Percentiles rank a stretch among this genome's conserved stretches.
phyloP scores from a whole-genome alignment of 208 protist species.

The Spongospora subterranea region DNA sequence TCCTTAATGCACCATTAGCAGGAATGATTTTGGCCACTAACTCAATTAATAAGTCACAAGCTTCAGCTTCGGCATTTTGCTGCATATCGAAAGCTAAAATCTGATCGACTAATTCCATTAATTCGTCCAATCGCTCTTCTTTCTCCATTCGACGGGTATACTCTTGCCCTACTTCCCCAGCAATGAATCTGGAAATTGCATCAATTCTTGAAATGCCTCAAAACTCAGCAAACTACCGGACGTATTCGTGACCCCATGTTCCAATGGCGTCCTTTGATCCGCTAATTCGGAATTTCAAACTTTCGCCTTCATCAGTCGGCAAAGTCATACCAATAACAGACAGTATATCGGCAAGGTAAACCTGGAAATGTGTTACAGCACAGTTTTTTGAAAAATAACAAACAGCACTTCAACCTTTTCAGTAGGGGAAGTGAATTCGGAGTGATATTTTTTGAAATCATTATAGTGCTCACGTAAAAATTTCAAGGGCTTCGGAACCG shows the following conservation, averaged over 20 bases:
- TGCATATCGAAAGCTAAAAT: slow-evolving; percentile 83
- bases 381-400: neutral
- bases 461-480: slow-evolving; percentile 92
- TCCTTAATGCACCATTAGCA: slow-evolving; percentile 74
- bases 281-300: slow-evolving; percentile 92
- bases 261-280: slow-evolving; percentile 90
- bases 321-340: slow-evolving; percentile 97
- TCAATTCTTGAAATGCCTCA: slow-evolving; percentile 52
- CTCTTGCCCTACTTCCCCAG: slow-evolving; percentile 89
- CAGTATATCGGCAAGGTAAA: slow-evolving; percentile 92
- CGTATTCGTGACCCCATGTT: slow-evolving; percentile 98
- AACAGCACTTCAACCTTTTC: slow-evolving; percentile 42
- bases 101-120: slow-evolving; percentile 67
- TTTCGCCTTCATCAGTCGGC: slow-evolving; percentile 68
- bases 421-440: neutral
- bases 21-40: slow-evolving; percentile 73
- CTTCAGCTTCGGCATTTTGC: slow-evolving; percentile 94
- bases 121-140: slow-evolving; percentile 58
- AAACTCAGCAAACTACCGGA: slow-evolving; percentile 75
- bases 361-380: slow-evolving; percentile 62
- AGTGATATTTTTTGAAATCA: slow-evolving; percentile 42
- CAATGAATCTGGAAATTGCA: slow-evolving; percentile 79
- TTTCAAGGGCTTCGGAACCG: slow-evolving; percentile 99
- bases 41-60: slow-evolving; percentile 97
- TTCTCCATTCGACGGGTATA: slow-evolving; percentile 80